These are phyloP conservation scores for Tylopilus plumbeoviolaceoides DNA, from an alignment of 768 basidiomycete genomes.

Conservation along the genomic window DNA sequence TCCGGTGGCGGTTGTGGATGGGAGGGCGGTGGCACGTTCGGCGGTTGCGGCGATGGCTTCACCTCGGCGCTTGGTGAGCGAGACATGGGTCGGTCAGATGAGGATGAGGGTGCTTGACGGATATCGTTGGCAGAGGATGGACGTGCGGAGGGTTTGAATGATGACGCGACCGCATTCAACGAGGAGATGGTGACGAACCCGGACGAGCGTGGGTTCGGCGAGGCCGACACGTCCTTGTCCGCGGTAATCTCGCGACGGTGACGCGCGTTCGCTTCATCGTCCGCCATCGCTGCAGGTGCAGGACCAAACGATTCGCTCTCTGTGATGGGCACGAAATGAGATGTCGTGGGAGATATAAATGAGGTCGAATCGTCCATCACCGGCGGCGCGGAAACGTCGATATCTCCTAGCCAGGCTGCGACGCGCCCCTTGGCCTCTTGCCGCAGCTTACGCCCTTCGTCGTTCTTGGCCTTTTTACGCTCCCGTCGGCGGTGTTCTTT, in stretches of 20 bases:
- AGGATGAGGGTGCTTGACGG: constrained; percentile 5
- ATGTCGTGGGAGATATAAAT: constrained; percentile 30
- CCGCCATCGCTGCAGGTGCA: constrained; percentile 6
- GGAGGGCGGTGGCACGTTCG: not conserved
- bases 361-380: constrained; percentile 36
- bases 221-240: constrained; percentile 28
- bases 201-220: constrained; percentile 71
- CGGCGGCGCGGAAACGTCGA: constrained; percentile 54
- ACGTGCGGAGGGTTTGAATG: constrained; percentile 15
- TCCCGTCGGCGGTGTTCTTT: constrained; percentile 21
- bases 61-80: constrained; percentile 16
- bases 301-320: constrained; percentile 22
- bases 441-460: constrained; percentile 36
- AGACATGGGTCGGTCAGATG: not conserved
- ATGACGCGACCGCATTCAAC: constrained; percentile 31
- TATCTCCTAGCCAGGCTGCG: constrained; percentile 71
- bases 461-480: constrained; percentile 30
- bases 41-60: constrained; percentile 1
- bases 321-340: constrained; percentile 26
- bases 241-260: constrained; percentile 3
- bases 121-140: constrained; percentile 22
- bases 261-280: not conserved
- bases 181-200: constrained; percentile 68
- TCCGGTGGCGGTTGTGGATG: not conserved
- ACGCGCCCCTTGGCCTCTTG: constrained; percentile 64